Base-by-base conservation (phyloP, 768 basidiomycete species). In the Xerocomus potaroensis region DNA sequence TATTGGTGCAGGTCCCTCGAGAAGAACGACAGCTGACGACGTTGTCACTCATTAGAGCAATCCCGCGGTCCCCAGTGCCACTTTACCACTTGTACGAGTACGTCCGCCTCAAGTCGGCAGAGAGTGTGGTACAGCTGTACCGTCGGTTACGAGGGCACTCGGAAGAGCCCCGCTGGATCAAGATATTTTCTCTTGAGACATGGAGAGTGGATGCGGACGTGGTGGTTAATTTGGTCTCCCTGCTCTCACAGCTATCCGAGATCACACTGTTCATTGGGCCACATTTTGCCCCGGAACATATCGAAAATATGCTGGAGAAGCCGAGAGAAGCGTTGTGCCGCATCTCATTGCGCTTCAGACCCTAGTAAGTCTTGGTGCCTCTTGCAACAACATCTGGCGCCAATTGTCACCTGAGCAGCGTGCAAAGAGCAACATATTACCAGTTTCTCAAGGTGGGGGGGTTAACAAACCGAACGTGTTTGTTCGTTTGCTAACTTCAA, bases 161-260 rank as follows among this genome's bases (percentile, higher is more conserved):
- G 1, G 51, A 66, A 1, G 61, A 69, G 35, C 58, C 68, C 7
- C 44, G 50, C 4, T 75, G 74, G 70, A 67, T 87, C 9, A 70
- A 72, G 37, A 68, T 69, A 7, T 66, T 87, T 41, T 69, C 69
- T 12, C 59, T 86, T 27, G 73, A 81, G 60, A 69, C 74, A 12
- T 93, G 87, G 87, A 71, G 60, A 7, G 81, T 80, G 23, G 87
- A 92, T 58, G 83, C 87, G 3, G 82, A 89, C 48, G 75, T 88
- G 12, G 67, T 90, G 33, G 73, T 84, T 57, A 87, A 87, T 59
- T 58, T 90, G n/a, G 53, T 92, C 16, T 62, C 67, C 18, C 65
- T 83, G 29, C 67, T 93, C 8, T 72, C 80, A 2, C 64, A 68
- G 16, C 53, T 88, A 16, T 60, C 63, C 21, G 66, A 67, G 7